Conservation (phyloP, 2,329 filamentous ascomycete genomes). For the Trichoderma hamatum region DNA sequence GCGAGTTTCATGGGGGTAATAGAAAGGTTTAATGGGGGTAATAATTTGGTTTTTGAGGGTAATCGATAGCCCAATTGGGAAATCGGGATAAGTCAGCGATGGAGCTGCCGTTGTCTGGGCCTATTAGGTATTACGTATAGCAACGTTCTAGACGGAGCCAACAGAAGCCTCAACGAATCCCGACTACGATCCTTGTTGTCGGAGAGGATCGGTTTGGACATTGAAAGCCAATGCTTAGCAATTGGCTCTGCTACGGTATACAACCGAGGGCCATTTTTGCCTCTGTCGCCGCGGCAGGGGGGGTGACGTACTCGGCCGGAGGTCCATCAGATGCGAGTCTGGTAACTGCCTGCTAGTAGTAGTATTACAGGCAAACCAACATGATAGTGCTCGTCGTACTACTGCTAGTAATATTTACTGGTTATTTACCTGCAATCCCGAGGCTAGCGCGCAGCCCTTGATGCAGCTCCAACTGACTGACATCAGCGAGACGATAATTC, state of each 20-base stretch:
- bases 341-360: no score
- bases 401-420: background rate
- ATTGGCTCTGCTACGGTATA: background rate
- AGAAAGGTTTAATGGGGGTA: conserved; percentile 28
- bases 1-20: conserved; percentile 30
- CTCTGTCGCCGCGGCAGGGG: background rate
- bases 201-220: conserved; percentile 14
- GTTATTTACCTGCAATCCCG: conserved; percentile 7
- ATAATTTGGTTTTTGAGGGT: conserved; percentile 28
- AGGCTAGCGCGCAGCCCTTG: conserved; percentile 21
- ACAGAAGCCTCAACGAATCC: background rate
- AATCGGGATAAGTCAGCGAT: background rate
- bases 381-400: background rate
- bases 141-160: conserved; percentile 17
- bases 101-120: conserved; percentile 18
- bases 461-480: conserved; percentile 17
- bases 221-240: background rate
- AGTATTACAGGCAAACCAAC: no score
- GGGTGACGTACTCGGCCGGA: conserved; percentile 10
- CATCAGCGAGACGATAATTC: conserved; percentile 22
- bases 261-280: conserved; percentile 20
- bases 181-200: background rate
- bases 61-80: conserved; percentile 28
- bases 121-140: conserved; percentile 30
- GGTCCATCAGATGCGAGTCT: conserved; percentile 10